A percentile compares a stretch with the other conserved stretches of the same genome.
phyloP scores from a whole-genome alignment of 495 filamentous ascomycete genomes.

The Penicillium flavigenum region DNA sequence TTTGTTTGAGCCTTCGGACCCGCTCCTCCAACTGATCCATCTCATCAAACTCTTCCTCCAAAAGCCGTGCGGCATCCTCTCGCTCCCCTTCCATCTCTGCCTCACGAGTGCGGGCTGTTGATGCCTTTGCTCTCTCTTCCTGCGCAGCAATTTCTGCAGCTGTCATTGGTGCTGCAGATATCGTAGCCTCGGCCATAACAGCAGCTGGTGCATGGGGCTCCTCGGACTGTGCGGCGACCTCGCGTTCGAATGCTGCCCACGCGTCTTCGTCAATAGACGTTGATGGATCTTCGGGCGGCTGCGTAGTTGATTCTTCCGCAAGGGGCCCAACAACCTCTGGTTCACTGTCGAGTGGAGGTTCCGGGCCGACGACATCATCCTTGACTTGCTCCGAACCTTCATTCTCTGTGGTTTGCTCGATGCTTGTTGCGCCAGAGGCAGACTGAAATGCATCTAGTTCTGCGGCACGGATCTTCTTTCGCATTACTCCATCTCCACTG shows the following conservation, averaged over 20 bases:
- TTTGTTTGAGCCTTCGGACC: conserved; percentile 72
- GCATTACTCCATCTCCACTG: conserved; percentile 44
- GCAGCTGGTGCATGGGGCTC: conserved; percentile 35
- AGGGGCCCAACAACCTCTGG: conserved; percentile 17
- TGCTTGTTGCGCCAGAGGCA: conserved; percentile 25
- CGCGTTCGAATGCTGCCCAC: conserved; percentile 90
- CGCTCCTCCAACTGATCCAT: conserved; percentile 89
- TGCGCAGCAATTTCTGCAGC: conserved; percentile 72
- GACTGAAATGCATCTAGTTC: conserved; percentile 29
- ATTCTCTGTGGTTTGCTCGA: conserved; percentile 22
- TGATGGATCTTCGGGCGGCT: conserved; percentile 16
- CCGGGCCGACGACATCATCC: conserved; percentile 31
- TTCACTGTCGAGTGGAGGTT: conserved; percentile 23
- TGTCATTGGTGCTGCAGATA: conserved; percentile 66
- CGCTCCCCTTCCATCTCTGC: conserved; percentile 74
- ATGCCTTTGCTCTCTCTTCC: conserved; percentile 56
- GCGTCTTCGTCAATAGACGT: conserved; percentile 70
- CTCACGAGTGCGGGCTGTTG: conserved; percentile 45
- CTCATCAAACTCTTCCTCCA: conserved; percentile 90
- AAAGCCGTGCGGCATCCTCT: conserved; percentile 75
- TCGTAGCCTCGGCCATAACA: conserved; percentile 48
- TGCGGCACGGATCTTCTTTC: conserved; percentile 49
- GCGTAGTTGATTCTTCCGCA: conserved; percentile 19
- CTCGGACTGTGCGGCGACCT: conserved; percentile 61
- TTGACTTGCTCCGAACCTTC: conserved; percentile 33